Evolutionary conservation across 495 filamentous ascomycete genomes (phyloP), one percentile per base, ranked within the genome.

Genomic region (Pyrenopolyporus hunteri): DNA sequence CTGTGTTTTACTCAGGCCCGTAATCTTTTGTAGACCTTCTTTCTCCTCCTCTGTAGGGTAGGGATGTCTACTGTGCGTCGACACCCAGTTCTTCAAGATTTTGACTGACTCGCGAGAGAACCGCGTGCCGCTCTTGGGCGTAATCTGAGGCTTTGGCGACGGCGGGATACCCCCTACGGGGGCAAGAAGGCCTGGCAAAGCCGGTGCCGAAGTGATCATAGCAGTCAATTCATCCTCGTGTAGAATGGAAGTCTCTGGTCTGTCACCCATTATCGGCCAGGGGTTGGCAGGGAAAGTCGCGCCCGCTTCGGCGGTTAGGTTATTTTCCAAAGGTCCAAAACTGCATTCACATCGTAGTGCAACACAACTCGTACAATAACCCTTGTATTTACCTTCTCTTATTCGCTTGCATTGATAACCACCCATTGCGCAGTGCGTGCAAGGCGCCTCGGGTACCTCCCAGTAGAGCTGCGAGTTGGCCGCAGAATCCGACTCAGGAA

Each of bases 31-130:
- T 14, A 95, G 79, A 61, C 83, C 78, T 36, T 90, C 86, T 71
- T 91, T 93, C 68, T 94, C 88, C 35, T 87, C 81, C 19, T 93
- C 89, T 22, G 79, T 91, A 11, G 91, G 91, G 70, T 95, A 95
- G 0, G 90, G 91, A 66, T 92, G 86, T 42, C 86, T 81, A 64
- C 79, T 80, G 71, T 95, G 89, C 13, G 83, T 84, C 2, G 85
- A 81, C 11, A 93, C 80, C 91, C 91, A 95, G 62, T 83, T 82
- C 74, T 91, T 90, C 46, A 95, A 75, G 54, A 89, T 82, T 58
- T 86, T 88, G 58, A 92, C 79, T 1, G 88, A 85, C 59, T 89
- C 84, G 57, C 87, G 80, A 2, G 89, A 87, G 71, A 94, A 88
- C 16, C 90, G 80, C 22, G 84, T 80, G 32, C 82, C 87, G 43